Conservation (phyloP, 192 early-diverging fungal species). For the Geosiphon pyriformis region DNA sequence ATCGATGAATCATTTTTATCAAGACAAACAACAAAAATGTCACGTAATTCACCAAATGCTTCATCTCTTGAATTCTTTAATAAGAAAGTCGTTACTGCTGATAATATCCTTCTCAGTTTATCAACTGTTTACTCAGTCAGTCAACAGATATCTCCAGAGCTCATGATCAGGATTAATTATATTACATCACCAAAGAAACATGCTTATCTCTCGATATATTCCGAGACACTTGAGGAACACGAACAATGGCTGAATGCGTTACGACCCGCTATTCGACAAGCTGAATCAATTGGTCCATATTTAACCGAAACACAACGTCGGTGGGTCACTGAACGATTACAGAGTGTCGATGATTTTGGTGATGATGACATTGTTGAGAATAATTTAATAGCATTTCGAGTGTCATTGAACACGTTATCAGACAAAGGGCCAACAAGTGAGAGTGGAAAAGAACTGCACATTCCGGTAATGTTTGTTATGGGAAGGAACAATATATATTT, state of each 20-base stretch:
- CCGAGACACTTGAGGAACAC: not conserved
- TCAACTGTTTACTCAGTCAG: not conserved
- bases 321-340: slow-evolving; percentile 4
- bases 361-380: slow-evolving; percentile 9
- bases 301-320: not conserved
- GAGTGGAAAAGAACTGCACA: not conserved
- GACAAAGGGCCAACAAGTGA: not conserved
- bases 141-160: slow-evolving; percentile 7
- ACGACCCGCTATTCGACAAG: not conserved
- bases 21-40: not conserved
- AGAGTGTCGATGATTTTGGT: not conserved
- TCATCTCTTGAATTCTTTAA: not conserved
- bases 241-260: not conserved
- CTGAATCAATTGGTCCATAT: not conserved
- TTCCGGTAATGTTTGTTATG: slow-evolving; percentile 6
- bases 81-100: not conserved
- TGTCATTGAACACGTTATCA: slow-evolving; percentile 1
- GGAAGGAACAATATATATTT: slow-evolving; percentile 17
- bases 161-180: slow-evolving; percentile 2
- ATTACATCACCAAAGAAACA: slow-evolving; percentile 1
- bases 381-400: not conserved
- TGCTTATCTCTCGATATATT: not conserved
- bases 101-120: slow-evolving; percentile 7
- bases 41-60: not conserved
- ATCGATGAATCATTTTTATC: not conserved